phyloP scores from a whole-genome alignment of 2,329 filamentous ascomycete genomes.

The Microsporum ferrugineum region DNA sequence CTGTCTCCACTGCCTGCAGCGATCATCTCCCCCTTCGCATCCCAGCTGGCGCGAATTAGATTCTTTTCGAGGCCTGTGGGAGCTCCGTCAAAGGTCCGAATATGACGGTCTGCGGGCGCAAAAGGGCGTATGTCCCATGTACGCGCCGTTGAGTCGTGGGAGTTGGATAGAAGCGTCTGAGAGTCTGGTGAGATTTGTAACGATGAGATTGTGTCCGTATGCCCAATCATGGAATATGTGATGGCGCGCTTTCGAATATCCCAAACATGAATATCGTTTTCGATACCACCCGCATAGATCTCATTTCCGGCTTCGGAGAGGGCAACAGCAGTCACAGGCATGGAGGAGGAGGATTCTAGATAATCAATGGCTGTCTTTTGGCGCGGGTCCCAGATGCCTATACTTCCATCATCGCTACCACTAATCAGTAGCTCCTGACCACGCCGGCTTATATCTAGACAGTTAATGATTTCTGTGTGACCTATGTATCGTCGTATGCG shows the following conservation, averaged over 20 bases:
- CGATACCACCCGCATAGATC: slow-evolving; percentile 86
- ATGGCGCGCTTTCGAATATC: slow-evolving; percentile 85
- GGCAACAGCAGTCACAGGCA: slow-evolving; percentile 81
- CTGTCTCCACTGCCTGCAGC: slow-evolving; percentile 83
- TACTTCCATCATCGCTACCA: slow-evolving; percentile 83
- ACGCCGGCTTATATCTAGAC: slow-evolving; percentile 73
- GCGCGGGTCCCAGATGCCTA: slow-evolving; percentile 92
- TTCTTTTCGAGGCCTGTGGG: slow-evolving; percentile 83
- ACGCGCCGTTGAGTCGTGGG: slow-evolving; percentile 84
- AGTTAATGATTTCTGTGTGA: slow-evolving; percentile 93
- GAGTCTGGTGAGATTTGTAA: slow-evolving; percentile 86
- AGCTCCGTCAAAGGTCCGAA: slow-evolving; percentile 87
- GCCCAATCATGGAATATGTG: slow-evolving; percentile 76
- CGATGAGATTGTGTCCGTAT: slow-evolving; percentile 85
- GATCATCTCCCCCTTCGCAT: slow-evolving; percentile 71
- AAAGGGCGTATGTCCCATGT: slow-evolving; percentile 97
- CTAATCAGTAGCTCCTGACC: slow-evolving; percentile 85
- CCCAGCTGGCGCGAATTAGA: slow-evolving; percentile 81
- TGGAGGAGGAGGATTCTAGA: slow-evolving; percentile 62
- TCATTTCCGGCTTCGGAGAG: slow-evolving; percentile 93
- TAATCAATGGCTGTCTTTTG: slow-evolving; percentile 80
- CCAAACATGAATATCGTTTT: slow-evolving; percentile 97
- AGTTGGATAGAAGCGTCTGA: slow-evolving; percentile 78
- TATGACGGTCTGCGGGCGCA: slow-evolving; percentile 71
- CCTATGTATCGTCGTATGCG: slow-evolving; percentile 85